Base-by-base conservation (phyloP, 768 basidiomycete species). In the Mycena polygramma region DNA sequence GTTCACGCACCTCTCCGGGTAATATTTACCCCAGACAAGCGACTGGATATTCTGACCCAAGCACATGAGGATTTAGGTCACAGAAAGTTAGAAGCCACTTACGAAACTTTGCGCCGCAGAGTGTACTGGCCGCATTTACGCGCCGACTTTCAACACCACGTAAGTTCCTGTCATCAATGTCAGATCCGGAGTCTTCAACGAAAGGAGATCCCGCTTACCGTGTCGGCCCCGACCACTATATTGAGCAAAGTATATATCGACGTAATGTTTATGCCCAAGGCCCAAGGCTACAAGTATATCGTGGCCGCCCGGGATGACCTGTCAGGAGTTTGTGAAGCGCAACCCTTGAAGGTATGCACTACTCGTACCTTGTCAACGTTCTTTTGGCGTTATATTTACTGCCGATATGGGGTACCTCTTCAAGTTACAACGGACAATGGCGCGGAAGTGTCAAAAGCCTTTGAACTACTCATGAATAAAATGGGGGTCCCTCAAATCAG, bases 151-250 rank as follows among this genome's bases (percentile, higher is more conserved):
- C 52, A 70, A 6, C 75, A 77, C 53, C 76, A 75, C 54, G 69
- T 81, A 0, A 43, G 65, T 35, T 78, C 81, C 0, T 81, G 80
- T 48, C 72, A 76, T 20, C 26, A 72, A 15, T 81, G 80, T 26
- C 80, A 80, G 63, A 51, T 71, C 1, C 72, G 72, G 9, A 62
- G 52, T 17, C 60, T 59, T 0, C 45, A 66, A 9, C 52, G 63
- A n/a, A 30, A 75, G 5, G 57, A 74, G 10, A 75, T 66, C 26
- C 73, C 75, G 0, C 74, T 73, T 0, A 73, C 66, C 45, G 30
- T 54, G 17, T 54, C 53, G 7, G 15, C 15, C 6, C 53, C 53
- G 3, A 36, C 35, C 6, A 36, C 53, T 7, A 54, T 54, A 19
- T 54, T 54, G 17, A 36, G 35, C 53, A 54, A 54, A 13, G 36